Base-by-base conservation (phyloP, 1,284 basidiomycete species). In the Taiwanofungus camphoratus region DNA sequence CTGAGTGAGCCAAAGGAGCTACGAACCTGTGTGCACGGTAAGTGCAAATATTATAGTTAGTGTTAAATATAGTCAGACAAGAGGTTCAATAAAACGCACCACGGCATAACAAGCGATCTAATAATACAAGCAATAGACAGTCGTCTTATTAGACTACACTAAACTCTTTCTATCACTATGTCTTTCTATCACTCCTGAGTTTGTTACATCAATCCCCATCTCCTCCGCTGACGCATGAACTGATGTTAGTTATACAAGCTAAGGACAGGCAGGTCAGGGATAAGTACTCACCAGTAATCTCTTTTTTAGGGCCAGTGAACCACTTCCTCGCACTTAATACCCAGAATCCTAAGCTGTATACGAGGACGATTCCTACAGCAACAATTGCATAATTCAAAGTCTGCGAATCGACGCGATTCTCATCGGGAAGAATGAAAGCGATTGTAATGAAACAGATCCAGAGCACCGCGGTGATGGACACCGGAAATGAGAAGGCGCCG, bases 321-420 rank as follows among this genome's bases (percentile, higher is more conserved):
- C 80, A 84, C 54, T 74, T 79, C 41, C 81, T 66, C 12, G 84
- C 84, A 54, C 76, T 81, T 41, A 83, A 15, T 8, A 81, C 31
- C 84, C 83, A 87, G 52, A 80, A 80, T 2, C 73, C 73, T 11
- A 82, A 54, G 45, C 75, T 71, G 57, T 84, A 85, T 2, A 63
- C 46, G 7, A 82, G 56, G 18, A 87, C 79, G 50, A 86, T 82
- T 0, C 79, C 82, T 16, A 87, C 82, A 8, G 82, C 84, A 12
- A 87, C 82, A 30, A 80, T 71, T 0, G 84, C 65, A 56, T 87
- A 87, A 60, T 87, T 87, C 45, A 88, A 64, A 4, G 83, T 85
- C 56, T 83, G 74, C 0, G 74, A 73, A 53, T 77, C 64, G 38
- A 87, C 82, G 2, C 82, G 82, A 55, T 82, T 84, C 31, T 74